Evolutionary conservation across 352 stramenopile genomes (phyloP).

Genomic region (Pythium rhizo-oryzae): DNA sequence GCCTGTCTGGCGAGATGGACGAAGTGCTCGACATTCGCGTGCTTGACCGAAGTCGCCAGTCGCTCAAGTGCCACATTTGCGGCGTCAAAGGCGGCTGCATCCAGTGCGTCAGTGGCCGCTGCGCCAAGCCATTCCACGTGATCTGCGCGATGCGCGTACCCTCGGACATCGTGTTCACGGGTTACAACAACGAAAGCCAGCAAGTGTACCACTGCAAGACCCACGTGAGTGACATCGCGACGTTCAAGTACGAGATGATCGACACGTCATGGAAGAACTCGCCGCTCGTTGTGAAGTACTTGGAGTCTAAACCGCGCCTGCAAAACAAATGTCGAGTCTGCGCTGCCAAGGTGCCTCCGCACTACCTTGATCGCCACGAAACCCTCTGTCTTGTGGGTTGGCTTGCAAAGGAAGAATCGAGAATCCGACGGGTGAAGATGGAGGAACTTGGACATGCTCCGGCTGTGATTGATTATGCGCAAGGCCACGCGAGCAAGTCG

Average conservation of each 20-base stretch:
- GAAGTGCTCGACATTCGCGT: constrained; percentile 64
- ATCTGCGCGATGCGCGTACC: constrained; percentile 77
- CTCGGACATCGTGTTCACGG: constrained; percentile 77
- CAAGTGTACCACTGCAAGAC: constrained; percentile 86
- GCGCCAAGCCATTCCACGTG: constrained; percentile 81
- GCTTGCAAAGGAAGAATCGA: constrained; percentile 50
- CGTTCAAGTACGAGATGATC: constrained; percentile 64
- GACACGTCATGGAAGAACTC: constrained; percentile 59
- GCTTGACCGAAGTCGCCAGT: constrained; percentile 69
- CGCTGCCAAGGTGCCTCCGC: constrained; percentile 41
- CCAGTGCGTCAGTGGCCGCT: constrained; percentile 86
- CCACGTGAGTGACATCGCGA: constrained; percentile 67
- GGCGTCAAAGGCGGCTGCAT: constrained; percentile 83
- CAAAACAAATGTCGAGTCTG: constrained; percentile 68
- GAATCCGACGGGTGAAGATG: constrained; percentile 43
- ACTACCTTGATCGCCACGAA: constrained; percentile 54
- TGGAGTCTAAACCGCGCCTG: constrained; percentile 28
- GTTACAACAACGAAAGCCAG: constrained; percentile 77
- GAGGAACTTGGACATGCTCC: constrained; percentile 38
- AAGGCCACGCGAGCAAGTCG: constrained; percentile 1
- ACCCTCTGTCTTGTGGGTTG: constrained; percentile 62
- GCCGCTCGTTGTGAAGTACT: constrained; percentile 31
- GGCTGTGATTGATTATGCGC: constrained; percentile 44
- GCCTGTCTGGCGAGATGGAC: constrained; percentile 54
- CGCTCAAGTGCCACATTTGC: constrained; percentile 81